Conservation (phyloP, 23 red algal genomes). For the Agarophyton chilense region DNA sequence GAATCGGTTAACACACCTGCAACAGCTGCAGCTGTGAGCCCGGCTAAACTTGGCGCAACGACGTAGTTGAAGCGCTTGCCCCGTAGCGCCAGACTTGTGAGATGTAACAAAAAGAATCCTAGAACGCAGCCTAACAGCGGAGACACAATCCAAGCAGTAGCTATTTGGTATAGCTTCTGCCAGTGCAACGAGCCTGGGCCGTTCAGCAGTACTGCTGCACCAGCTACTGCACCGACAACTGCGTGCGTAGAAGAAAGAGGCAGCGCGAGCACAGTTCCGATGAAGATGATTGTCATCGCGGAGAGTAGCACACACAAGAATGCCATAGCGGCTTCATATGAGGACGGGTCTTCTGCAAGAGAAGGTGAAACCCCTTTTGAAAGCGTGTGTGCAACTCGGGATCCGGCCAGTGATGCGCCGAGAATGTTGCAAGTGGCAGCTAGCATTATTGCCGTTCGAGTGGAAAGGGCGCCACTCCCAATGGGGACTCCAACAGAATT, state of each 20-base stretch:
- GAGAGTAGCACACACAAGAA: slow-evolving; percentile 72
- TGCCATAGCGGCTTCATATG: slow-evolving; percentile 15
- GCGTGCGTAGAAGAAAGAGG: slow-evolving; percentile 82
- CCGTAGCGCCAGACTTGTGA: not conserved
- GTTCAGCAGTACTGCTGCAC: slow-evolving; percentile 55
- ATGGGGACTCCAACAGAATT: slow-evolving; percentile 83
- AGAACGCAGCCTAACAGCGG: slow-evolving; percentile 72
- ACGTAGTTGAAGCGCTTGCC: not conserved
- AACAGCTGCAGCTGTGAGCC: slow-evolving; percentile 16
- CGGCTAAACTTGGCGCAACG: slow-evolving; percentile 1
- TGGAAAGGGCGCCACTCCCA: slow-evolving; percentile 66
- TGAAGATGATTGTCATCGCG: slow-evolving; percentile 52
- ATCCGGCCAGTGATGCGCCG: slow-evolving; percentile 76
- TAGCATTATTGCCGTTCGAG: slow-evolving; percentile 58
- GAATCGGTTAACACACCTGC: slow-evolving; percentile 18
- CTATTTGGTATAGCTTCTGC: slow-evolving; percentile 47
- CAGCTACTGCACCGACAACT: slow-evolving; percentile 69
- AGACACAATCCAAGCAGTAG: slow-evolving; percentile 64
- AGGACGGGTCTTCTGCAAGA: slow-evolving; percentile 6
- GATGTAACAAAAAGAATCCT: slow-evolving; percentile 32
- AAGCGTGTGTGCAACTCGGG: slow-evolving; percentile 69
- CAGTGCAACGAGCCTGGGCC: slow-evolving; percentile 41
- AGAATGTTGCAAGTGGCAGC: slow-evolving; percentile 72
- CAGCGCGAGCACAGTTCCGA: slow-evolving; percentile 65
- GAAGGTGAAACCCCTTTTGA: slow-evolving; percentile 53